Conservation (phyloP, 2,329 filamentous ascomycete genomes). For the Ophiostoma angusticollis region DNA sequence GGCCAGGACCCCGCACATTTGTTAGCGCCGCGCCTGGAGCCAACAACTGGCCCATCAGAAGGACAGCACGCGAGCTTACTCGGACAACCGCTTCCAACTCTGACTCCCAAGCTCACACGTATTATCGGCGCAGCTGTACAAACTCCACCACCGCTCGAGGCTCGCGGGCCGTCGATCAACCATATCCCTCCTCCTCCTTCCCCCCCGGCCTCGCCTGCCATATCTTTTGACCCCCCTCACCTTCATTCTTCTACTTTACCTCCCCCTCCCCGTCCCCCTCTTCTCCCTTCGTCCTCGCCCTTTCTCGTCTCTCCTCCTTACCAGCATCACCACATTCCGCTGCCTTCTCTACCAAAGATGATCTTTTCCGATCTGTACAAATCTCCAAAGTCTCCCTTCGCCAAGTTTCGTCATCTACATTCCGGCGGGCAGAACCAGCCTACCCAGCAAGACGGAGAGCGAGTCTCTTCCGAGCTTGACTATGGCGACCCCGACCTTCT, state of each 20-base stretch:
- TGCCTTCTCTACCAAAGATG: slow-evolving; percentile 27
- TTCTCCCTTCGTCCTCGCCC: not conserved
- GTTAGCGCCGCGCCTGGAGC: slow-evolving; percentile 5
- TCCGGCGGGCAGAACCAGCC: slow-evolving; percentile 7
- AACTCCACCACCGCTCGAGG: not conserved
- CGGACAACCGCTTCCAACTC: not conserved
- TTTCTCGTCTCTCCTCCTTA: not conserved
- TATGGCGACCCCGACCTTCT: slow-evolving; percentile 45
- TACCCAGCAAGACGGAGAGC: slow-evolving; percentile 7
- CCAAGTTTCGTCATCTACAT: slow-evolving; percentile 36
- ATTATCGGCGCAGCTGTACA: too few species aligned
- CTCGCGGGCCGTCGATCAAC: slow-evolving; percentile 4
- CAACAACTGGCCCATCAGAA: slow-evolving; percentile 8
- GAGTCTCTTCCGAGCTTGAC: slow-evolving; percentile 19
- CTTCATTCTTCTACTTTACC: not conserved
- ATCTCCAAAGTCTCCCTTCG: slow-evolving; percentile 38
- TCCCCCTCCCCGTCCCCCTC: not conserved
- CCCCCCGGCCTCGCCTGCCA: not conserved
- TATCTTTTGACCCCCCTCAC: not conserved
- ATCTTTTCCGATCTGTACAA: slow-evolving; percentile 49
- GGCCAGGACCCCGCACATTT: slow-evolving; percentile 4
- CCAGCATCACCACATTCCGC: not conserved
- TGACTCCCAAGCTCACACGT: too few species aligned
- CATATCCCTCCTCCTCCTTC: not conserved
- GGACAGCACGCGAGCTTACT: slow-evolving; percentile 1